Conservation (phyloP, 2,329 filamentous ascomycete genomes). For the Bipolaris cookei region DNA sequence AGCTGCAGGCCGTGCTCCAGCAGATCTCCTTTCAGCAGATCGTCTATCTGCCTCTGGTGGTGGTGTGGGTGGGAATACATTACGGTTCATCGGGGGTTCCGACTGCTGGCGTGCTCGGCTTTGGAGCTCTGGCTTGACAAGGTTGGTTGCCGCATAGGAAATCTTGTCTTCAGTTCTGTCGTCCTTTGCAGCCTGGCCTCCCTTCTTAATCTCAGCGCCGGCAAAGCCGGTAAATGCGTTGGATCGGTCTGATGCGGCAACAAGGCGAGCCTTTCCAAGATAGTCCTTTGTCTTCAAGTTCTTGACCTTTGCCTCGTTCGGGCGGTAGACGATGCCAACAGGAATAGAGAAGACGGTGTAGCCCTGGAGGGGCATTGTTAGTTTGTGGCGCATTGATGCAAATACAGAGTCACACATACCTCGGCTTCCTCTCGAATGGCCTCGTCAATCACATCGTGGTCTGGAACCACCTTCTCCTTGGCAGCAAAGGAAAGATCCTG, state of each 20-base stretch:
- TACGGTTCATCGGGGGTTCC: conserved; percentile 78
- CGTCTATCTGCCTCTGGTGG: conserved; percentile 80
- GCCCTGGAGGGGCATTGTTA: conserved; percentile 64
- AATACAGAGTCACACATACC: conserved; percentile 56
- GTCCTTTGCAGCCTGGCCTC: conserved; percentile 65
- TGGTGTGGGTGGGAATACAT: conserved; percentile 96
- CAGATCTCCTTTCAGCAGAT: conserved; percentile 30
- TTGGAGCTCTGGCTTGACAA: conserved; percentile 83
- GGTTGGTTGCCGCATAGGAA: conserved; percentile 89
- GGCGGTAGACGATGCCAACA: conserved; percentile 91
- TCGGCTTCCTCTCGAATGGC: conserved; percentile 92
- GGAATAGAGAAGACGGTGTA: conserved; percentile 99
- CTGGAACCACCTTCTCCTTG: conserved; percentile 94
- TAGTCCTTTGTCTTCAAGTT: conserved; percentile 98
- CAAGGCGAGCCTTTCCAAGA: conserved; percentile 90
- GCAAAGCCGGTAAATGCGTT: conserved; percentile 85
- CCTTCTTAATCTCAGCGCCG: conserved; percentile 78
- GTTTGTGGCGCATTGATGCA: conserved; percentile 1
- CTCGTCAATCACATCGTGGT: conserved; percentile 98
- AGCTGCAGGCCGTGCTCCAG: conserved; percentile 23
- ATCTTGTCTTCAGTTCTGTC: conserved; percentile 83
- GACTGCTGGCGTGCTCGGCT: conserved; percentile 81
- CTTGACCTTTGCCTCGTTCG: conserved; percentile 97
- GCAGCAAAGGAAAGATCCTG: conserved; percentile 89
- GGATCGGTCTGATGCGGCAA: conserved; percentile 81